These are phyloP conservation scores for Jaltomata sinuosa DNA, from an alignment of 257 asterid species.

Conservation along the genomic window DNA sequence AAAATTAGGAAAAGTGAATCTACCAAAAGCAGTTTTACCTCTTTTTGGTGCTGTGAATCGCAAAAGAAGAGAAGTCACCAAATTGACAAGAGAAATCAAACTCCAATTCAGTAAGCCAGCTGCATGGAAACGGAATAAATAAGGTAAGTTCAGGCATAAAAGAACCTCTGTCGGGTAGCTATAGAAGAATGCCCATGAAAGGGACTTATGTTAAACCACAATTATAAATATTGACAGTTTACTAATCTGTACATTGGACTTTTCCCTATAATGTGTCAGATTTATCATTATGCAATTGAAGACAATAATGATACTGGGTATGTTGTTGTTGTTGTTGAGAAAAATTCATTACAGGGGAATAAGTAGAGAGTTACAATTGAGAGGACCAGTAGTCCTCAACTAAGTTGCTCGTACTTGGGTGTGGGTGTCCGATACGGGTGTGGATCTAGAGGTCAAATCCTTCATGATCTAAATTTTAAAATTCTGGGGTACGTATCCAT, in stretches of 20 bases:
- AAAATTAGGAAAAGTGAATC: slow-evolving; percentile 4
- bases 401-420: background rate
- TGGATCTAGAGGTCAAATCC: background rate
- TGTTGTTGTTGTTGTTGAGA: no score
- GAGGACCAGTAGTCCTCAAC: background rate
- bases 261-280: background rate
- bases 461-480: background rate
- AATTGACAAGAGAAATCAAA: slow-evolving; percentile 58
- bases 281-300: background rate
- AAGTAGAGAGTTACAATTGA: background rate
- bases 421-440: background rate
- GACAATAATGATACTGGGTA: background rate
- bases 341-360: background rate
- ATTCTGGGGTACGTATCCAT: background rate
- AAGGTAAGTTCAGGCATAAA: background rate
- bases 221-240: background rate
- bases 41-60: slow-evolving; percentile 56
- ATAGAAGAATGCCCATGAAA: background rate
- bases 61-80: slow-evolving; percentile 59
- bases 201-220: background rate
- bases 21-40: slow-evolving; percentile 30
- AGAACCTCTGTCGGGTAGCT: background rate
- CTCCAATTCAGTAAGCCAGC: slow-evolving; percentile 74
- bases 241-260: background rate
- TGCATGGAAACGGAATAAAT: slow-evolving; percentile 23